Evolutionary conservation across 352 stramenopile species (phyloP), one percentile per base, ranked within the genome.

Genomic region (Aphanomyces astaci): DNA sequence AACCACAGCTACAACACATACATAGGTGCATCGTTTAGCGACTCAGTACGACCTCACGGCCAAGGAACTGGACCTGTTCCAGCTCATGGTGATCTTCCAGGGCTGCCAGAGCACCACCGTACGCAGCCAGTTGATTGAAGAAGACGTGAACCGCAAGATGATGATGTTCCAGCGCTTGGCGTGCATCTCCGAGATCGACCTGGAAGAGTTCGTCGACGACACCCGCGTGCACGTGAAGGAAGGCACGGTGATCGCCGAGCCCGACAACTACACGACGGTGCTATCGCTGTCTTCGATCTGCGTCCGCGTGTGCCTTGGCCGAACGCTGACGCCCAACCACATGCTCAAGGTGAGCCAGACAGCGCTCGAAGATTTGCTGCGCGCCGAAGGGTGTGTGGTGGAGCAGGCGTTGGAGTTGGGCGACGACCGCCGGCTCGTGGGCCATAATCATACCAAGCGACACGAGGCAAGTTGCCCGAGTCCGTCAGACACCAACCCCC

Each of bases 221-320:
- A 81, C 92, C 48, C 79, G 85, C 52, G 81, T 90, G 51, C 84
- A 94, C 66, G 86, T 96, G 52, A 92, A 92, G 72, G 88, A 96
- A 77, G 87, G 87, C 52, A 94, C 82, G 36, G 73, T 94, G 22
- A 76, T 94, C 64, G 82, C 92, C 19, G 84, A 93, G 49, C 79
- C 89, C 60, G 84, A 93, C 72, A 89, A 87, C 66, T 93, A 93
- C 73, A 78, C 73, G 67, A 90, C 81, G 54, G 76, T 81, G 66
- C 70, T 96, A 2, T 89, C 71, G 43, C 70, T 94, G 48, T 93
- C 85, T 1, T 89, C 91, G 49, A 93, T 94, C 25, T 90, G 78
- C 48, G 84, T 92, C 15, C 82, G 85, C 39, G 84, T 94, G 64
- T 64, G 94, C 67, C 77, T 93, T 3, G 86, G 86, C 24, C 76